phyloP scores from a whole-genome alignment of 257 asterid species.

The Solanum ahanhuiri region DNA sequence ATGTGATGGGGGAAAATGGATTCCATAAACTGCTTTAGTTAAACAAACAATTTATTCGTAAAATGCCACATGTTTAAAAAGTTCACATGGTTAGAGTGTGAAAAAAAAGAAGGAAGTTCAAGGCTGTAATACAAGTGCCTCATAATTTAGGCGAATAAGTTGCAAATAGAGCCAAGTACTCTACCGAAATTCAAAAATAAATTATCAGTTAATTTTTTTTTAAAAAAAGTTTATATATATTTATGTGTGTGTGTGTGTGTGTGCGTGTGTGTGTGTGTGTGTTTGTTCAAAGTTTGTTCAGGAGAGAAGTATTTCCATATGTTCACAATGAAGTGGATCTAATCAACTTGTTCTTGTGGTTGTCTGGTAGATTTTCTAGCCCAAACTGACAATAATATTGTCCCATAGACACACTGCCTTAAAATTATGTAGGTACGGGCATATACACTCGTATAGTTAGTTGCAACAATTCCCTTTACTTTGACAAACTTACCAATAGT shows the following conservation, averaged over 20 bases:
- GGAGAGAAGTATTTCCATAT: neutral
- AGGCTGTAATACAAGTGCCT: neutral
- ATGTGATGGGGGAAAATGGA: neutral
- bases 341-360: neutral
- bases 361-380: neutral
- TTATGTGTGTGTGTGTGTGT: neutral
- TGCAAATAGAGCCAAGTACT: neutral
- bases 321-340: neutral
- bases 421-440: neutral
- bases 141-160: neutral
- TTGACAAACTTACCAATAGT: constrained; percentile 62
- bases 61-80: neutral
- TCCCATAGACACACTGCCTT: neutral
- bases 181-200: neutral
- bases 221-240: neutral
- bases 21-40: neutral
- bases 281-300: neutral
- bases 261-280: neutral
- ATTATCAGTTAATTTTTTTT: neutral
- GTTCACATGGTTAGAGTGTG: neutral
- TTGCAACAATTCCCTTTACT: neutral
- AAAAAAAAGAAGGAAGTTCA: neutral
- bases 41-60: neutral
- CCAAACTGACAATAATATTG: neutral
- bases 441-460: neutral